Conservation (phyloP, 2,329 filamentous ascomycete species). For the Chaetomiaceae sp. region DNA sequence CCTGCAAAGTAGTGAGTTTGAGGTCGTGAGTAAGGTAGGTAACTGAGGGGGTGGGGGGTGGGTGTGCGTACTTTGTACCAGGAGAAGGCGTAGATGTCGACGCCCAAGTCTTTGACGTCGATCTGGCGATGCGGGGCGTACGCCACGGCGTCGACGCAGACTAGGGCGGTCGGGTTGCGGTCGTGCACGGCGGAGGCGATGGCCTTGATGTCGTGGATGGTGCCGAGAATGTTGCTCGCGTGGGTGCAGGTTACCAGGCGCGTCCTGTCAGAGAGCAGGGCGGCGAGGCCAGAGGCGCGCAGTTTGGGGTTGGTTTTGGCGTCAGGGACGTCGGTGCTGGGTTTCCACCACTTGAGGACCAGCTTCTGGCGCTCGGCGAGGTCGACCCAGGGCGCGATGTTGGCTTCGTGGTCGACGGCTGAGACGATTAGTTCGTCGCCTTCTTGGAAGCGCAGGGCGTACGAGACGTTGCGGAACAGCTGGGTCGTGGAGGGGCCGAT, state of each 20-base stretch:
- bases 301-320: conserved; percentile 52
- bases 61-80: conserved; percentile 59
- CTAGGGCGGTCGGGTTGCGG: conserved; percentile 46
- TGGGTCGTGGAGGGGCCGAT: conserved; percentile 71
- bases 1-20: conserved; percentile 25
- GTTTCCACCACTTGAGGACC: conserved; percentile 64
- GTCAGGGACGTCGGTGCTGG: conserved; percentile 24
- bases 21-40: neutral
- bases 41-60: neutral
- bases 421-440: conserved; percentile 66
- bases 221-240: conserved; percentile 66
- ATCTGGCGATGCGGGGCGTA: conserved; percentile 67
- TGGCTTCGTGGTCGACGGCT: conserved; percentile 70
- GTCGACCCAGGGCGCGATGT: conserved; percentile 66
- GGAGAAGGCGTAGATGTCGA: conserved; percentile 71
- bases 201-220: conserved; percentile 56
- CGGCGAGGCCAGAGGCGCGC: conserved; percentile 47
- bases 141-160: conserved; percentile 71
- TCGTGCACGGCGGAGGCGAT: conserved; percentile 49
- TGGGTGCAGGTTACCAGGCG: conserved; percentile 68
- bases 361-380: conserved; percentile 57
- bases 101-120: conserved; percentile 61
- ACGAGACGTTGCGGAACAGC: conserved; percentile 64
- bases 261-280: conserved; percentile 57
- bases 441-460: conserved; percentile 43